phyloP scores from a whole-genome alignment of 805 yeast species.

The Starmerella powellii region DNA sequence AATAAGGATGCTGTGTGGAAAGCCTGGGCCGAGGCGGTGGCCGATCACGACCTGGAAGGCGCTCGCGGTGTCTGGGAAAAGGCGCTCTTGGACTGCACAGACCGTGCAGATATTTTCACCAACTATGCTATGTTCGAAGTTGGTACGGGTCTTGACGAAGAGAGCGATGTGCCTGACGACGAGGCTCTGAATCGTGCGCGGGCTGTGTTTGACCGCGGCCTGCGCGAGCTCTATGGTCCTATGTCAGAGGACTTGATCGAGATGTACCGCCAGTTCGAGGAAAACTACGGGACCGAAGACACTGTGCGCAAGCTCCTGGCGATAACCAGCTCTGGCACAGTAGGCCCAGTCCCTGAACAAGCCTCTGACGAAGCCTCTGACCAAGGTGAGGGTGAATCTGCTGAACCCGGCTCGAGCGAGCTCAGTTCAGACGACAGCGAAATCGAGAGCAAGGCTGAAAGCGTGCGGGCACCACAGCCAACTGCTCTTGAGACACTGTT shows the following conservation, averaged over 20 bases:
- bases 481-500: slow-evolving; percentile 27
- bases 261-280: slow-evolving; percentile 55
- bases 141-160: slow-evolving; percentile 38
- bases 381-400: too few species aligned
- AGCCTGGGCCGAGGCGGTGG: slow-evolving; percentile 45
- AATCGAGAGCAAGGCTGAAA: too few species aligned
- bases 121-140: slow-evolving; percentile 61
- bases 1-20: slow-evolving; percentile 29
- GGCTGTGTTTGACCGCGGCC: slow-evolving; percentile 43
- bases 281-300: slow-evolving; percentile 39
- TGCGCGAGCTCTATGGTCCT: slow-evolving; percentile 35
- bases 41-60: slow-evolving; percentile 44
- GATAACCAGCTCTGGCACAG: too few species aligned
- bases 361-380: too few species aligned
- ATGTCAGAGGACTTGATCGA: slow-evolving; percentile 43
- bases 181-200: slow-evolving; percentile 42
- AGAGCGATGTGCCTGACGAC: slow-evolving; percentile 39
- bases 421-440: too few species aligned
- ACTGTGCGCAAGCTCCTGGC: neutral
- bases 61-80: slow-evolving; percentile 42
- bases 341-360: too few species aligned
- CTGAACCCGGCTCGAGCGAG: too few species aligned
- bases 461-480: too few species aligned
- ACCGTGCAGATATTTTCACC: slow-evolving; percentile 41
- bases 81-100: slow-evolving; percentile 21